A percentile compares a stretch with the other conserved stretches of the same genome.
These are phyloP conservation scores for Monosporascus ibericus DNA, from an alignment of 2,329 filamentous ascomycete species.

Conservation along the genomic window DNA sequence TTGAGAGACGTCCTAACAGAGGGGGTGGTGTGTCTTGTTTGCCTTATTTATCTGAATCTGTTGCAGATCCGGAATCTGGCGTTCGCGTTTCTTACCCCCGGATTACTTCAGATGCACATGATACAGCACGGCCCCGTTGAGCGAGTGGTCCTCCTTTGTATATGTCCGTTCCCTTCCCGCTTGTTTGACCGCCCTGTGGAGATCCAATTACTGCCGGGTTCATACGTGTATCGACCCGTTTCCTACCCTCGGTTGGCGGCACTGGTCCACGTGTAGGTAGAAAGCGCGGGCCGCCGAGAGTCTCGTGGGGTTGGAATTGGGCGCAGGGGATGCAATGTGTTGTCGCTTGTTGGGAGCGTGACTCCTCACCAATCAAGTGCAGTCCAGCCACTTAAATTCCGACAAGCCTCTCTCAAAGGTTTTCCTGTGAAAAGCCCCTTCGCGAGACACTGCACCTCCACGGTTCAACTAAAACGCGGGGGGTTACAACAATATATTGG, in stretches of 20 bases:
- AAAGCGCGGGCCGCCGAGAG: background rate
- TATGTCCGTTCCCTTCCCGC: background rate
- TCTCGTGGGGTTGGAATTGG: background rate
- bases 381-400: background rate
- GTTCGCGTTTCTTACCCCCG: background rate
- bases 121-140: background rate
- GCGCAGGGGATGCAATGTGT: background rate
- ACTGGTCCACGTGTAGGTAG: background rate
- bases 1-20: background rate
- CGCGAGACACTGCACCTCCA: background rate
- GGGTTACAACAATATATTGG: background rate
- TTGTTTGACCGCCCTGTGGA: background rate
- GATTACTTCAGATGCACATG: background rate
- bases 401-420: background rate
- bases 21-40: background rate
- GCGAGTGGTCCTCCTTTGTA: background rate
- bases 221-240: background rate
- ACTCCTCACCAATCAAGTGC: background rate
- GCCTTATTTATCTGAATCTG: background rate
- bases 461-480: background rate
- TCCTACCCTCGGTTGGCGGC: background rate
- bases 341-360: background rate
- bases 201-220: background rate
- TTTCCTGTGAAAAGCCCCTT: background rate
- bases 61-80: background rate